Evolutionary conservation across 768 basidiomycete genomes (phyloP).

Genomic region (Trametes cubensis): DNA sequence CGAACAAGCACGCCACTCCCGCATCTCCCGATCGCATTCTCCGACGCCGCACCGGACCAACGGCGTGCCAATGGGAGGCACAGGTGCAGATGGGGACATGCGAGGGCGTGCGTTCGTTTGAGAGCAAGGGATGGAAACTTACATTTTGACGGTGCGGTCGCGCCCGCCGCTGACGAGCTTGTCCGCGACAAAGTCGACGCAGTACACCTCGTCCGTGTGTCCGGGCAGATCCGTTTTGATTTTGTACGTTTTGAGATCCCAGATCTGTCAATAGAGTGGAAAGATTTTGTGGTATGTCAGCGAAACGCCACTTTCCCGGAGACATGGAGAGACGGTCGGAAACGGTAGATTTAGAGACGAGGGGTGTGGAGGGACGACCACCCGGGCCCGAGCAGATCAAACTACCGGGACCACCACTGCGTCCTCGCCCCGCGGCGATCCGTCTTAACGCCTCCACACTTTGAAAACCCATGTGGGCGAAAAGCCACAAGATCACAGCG

Average conservation of each 20-base stretch:
- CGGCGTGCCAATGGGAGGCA: not conserved
- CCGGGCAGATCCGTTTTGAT: slow-evolving; percentile 93
- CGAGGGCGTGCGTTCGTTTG: not conserved
- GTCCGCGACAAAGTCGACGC: slow-evolving; percentile 98
- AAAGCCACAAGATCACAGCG: too few relatives aligned
- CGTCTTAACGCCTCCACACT: not conserved
- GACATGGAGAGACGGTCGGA: not conserved
- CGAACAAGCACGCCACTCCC: too few relatives aligned
- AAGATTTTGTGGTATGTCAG: too few relatives aligned
- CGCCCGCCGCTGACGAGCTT: slow-evolving; percentile 98
- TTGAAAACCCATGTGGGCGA: too few relatives aligned
- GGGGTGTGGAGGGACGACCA: not conserved
- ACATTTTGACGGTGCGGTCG: slow-evolving; percentile 94
- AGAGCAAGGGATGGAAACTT: slow-evolving; percentile 35
- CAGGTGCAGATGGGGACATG: not conserved
- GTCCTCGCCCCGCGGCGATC: not conserved
- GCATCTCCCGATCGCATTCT: too few relatives aligned
- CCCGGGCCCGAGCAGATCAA: not conserved
- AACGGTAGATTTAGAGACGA: not conserved
- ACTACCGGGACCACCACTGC: not conserved
- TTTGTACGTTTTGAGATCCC: slow-evolving; percentile 97
- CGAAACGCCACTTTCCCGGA: too few relatives aligned
- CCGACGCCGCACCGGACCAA: not conserved
- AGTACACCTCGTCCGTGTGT: slow-evolving; percentile 97
- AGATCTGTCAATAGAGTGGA: slow-evolving; percentile 57